Evolutionary conservation across 2,329 filamentous ascomycete genomes (phyloP), one percentile per base, ranked within the genome.

Genomic region (Venturia aucupariae): DNA sequence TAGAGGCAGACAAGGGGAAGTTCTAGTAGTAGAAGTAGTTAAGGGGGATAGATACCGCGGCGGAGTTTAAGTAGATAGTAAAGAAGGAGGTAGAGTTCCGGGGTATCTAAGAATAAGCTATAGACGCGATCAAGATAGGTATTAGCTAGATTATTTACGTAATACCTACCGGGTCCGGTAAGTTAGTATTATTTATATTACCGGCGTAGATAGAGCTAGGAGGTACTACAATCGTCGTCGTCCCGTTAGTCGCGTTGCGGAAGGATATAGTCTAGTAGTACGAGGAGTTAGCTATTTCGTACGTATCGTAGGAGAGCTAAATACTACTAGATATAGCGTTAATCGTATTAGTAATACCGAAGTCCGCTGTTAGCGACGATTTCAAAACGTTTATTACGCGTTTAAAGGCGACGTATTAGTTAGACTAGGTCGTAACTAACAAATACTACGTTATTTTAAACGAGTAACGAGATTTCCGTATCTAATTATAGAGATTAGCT

Each of bases 151-250:
- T 70, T 13, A 64, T 70, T 15, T 66, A 62, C 15, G 65, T 72
- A 30, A 70, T 73, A 60, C 68, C 57, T 17, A 72, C 64, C 8
- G 66, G 71, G 32, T 68, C 65, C 22, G 67, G 71, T 5, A 72
- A 72, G 67, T 71, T 69, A 57, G 55, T 72, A 27, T 66, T 71
- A 41, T 72, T 72, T 51, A 72, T 72, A 65, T 66, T 72, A 64
- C 70, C 66, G 59, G 68, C 65, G n/a, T 69, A 48, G 63, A 61
- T 63, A n/a, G 64, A 67, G 62, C 61, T 62, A 39, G 61, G 62
- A 3, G 63, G 69, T 0, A 66, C 48, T 11, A 72, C 62, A 19
- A 63, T 72, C 15, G 66, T 72, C 11, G 65, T 72, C 1, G 67
- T 71, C 11, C 71, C 65, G 62, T 67, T 72, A 54, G 62, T n/a